Conservation (phyloP, 306 rosid species). For the Rosa persica region DNA sequence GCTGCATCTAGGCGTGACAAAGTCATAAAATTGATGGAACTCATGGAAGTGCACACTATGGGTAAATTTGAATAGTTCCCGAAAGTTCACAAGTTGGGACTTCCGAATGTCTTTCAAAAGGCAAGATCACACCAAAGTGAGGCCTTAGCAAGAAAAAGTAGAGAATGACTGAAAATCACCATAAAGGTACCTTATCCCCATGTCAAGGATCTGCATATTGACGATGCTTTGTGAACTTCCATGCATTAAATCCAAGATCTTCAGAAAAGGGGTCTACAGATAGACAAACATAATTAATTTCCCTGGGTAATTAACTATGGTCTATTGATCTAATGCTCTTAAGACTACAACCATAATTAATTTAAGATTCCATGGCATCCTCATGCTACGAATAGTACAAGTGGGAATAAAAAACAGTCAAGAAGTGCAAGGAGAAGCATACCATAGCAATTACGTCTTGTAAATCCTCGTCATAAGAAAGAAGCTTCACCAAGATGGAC, state of each 20-base stretch:
- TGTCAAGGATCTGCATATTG: slow-evolving; percentile 71
- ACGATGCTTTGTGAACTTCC: slow-evolving; percentile 64
- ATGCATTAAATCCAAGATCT: slow-evolving; percentile 64
- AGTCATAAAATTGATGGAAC: neutral
- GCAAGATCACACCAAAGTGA: neutral
- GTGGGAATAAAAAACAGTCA: slow-evolving; percentile 1
- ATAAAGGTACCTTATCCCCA: slow-evolving; percentile 65
- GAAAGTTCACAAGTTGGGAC: neutral
- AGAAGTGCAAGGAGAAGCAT: slow-evolving; percentile 31
- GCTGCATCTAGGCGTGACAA: neutral
- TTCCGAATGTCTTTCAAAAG: neutral
- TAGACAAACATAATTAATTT: slow-evolving; percentile 10
- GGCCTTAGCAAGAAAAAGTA: slow-evolving; percentile 15
- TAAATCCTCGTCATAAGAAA: slow-evolving; percentile 54
- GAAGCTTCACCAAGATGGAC: slow-evolving; percentile 79
- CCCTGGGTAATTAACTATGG: neutral
- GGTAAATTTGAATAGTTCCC: slow-evolving; percentile 1
- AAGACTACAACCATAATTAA: neutral
- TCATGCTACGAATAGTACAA: slow-evolving; percentile 10
- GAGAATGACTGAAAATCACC: slow-evolving; percentile 7
- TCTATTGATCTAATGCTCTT: neutral
- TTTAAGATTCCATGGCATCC: neutral
- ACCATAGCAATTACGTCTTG: slow-evolving; percentile 74
- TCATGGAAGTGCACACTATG: neutral
- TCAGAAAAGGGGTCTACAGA: slow-evolving; percentile 72